Conservation (phyloP, 108 stramenopile genomes). For the Fistulifera solaris region DNA sequence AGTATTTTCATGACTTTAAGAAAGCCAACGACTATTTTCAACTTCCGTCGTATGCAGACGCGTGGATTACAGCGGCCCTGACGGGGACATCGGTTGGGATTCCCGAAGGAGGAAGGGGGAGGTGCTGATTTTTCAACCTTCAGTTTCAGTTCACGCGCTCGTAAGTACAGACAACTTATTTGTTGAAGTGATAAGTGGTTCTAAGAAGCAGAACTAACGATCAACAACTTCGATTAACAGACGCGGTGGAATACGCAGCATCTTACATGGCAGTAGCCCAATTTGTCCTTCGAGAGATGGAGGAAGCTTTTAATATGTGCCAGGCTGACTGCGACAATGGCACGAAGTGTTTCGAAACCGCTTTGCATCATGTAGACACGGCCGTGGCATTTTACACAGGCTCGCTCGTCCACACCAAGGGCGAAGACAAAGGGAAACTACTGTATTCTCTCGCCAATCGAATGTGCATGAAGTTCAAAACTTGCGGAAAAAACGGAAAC, state of each 20-base stretch:
- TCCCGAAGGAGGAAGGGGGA: slow-evolving; percentile 8
- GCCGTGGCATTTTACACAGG: slow-evolving; percentile 57
- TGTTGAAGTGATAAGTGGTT: slow-evolving; percentile 22
- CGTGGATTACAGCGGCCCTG: slow-evolving; percentile 22
- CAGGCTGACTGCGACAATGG: slow-evolving; percentile 15
- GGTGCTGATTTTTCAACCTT: slow-evolving; percentile 32
- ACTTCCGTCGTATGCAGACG: slow-evolving; percentile 20
- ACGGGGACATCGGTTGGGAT: slow-evolving; percentile 22
- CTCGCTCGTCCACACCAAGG: slow-evolving; percentile 35
- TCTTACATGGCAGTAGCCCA: slow-evolving; percentile 32
- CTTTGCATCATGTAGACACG: slow-evolving; percentile 51
- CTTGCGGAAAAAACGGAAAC: slow-evolving; percentile 27
- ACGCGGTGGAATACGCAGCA: slow-evolving; percentile 18
- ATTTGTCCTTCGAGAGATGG: slow-evolving; percentile 33
- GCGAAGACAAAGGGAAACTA: slow-evolving; percentile 39
- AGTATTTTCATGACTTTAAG: slow-evolving; percentile 44
- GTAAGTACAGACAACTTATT: slow-evolving; percentile 37
- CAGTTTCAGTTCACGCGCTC: slow-evolving; percentile 20
- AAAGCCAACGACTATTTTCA: slow-evolving; percentile 32
- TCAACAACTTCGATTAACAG: neutral
- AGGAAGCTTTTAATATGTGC: slow-evolving; percentile 52
- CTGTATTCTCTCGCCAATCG: slow-evolving; percentile 49
- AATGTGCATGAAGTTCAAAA: slow-evolving; percentile 40
- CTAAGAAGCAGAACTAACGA: no score
- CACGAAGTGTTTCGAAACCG: slow-evolving; percentile 29